Conservation (phyloP, 2,329 filamentous ascomycete genomes). For the Sporothrix inflata region DNA sequence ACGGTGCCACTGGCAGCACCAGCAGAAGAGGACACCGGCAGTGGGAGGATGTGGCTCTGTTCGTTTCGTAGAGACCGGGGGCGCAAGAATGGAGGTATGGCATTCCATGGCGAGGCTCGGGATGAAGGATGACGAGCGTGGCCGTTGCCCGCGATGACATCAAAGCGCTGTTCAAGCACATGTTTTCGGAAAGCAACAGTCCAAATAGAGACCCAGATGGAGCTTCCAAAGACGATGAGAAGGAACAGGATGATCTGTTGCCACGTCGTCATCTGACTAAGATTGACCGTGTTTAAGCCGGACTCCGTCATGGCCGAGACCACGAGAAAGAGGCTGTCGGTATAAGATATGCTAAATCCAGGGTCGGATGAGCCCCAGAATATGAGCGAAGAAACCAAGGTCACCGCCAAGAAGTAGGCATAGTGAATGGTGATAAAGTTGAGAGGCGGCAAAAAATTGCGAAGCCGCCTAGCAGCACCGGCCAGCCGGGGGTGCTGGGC, state of each 20-base stretch:
- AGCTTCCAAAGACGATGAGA: slow-evolving; percentile 65
- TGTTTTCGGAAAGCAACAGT: slow-evolving; percentile 64
- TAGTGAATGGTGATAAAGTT: slow-evolving; percentile 70
- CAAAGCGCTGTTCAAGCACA: slow-evolving; percentile 65
- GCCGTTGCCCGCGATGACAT: slow-evolving; percentile 53
- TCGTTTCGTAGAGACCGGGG: background rate
- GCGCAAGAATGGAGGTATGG: background rate
- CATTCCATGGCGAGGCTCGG: background rate
- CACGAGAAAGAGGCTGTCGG: slow-evolving; percentile 66
- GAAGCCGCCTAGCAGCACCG: slow-evolving; percentile 14
- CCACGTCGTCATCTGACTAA: slow-evolving; percentile 65
- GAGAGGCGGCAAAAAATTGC: slow-evolving; percentile 45
- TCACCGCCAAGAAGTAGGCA: slow-evolving; percentile 63
- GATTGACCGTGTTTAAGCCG: slow-evolving; percentile 65
- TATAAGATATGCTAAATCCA: slow-evolving; percentile 57
- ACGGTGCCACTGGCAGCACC: background rate
- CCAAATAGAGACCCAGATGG: slow-evolving; percentile 66
- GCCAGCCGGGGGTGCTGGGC: slow-evolving; percentile 29
- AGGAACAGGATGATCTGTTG: slow-evolving; percentile 68
- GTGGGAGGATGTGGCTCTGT: background rate
- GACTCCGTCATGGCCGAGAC: slow-evolving; percentile 69
- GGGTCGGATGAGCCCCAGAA: slow-evolving; percentile 62
- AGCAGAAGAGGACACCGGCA: background rate
- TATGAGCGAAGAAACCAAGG: slow-evolving; percentile 59
- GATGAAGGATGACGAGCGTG: slow-evolving; percentile 40